Base-by-base conservation (phyloP, 169 alveolate species). In the Plasmodium knowlesi region DNA sequence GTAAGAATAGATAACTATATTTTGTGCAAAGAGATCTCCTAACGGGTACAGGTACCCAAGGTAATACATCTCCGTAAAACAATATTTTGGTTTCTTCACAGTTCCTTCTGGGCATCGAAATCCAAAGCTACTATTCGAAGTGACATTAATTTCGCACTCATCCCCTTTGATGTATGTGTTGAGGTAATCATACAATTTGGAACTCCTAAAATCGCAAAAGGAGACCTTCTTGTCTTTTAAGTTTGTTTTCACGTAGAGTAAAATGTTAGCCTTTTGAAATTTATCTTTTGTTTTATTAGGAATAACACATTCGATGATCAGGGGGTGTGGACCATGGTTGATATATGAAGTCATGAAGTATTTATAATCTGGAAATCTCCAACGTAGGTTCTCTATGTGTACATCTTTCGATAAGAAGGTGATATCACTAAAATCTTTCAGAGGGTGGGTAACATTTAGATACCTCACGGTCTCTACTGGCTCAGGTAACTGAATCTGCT, bases 291-390 rank as follows among this genome's bases (percentile, higher is more conserved):
- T 10, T n/a, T 61, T 43, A 85, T 85, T 28, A 19, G 86, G 53
- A 53, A 85, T 50, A 34, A 8, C 19, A 43, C 93, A 85, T 53
- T 85, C 93, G 25, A 85, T 85, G 12, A 76, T 32, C 32, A 85
- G 32, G 10, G 93, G 93, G 34, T 74, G 80, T 5, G 93, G 84
- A 1, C 93, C 93, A 74, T 85, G 93, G 41, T 85, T 53, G 10
- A 85, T 85, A 50, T 37, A 85, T 5, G 93, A 53, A 0, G 93
- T 85, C 84, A 85, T 74, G 37, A 85, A 85, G 41, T 46, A 85
- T 32, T 74, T 85, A 5, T 3, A 85, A 9, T 76, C 67, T 22
- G 78, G 84, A 32, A 85, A 85, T 19, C 50, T 25, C 39, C 80
- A 22, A 2, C 61, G 53, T 74, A 85, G 16, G 4, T 43, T 61